Evolutionary conservation across 2,329 filamentous ascomycete species (phyloP).

Genomic region (Pseudogymnoascus sp.): DNA sequence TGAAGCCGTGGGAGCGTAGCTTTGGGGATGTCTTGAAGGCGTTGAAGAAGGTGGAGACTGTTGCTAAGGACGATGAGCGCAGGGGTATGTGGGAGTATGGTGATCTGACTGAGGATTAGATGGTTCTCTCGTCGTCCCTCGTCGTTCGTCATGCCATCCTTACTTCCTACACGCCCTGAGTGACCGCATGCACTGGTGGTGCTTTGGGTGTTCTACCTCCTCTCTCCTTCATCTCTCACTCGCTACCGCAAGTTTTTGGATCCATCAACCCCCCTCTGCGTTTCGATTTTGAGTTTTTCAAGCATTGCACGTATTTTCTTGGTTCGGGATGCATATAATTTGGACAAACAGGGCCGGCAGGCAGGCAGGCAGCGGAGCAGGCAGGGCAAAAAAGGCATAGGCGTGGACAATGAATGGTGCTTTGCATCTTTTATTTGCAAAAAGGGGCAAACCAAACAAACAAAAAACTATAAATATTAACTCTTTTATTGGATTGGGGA

Average conservation of each 20-base stretch:
- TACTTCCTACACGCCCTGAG: neutral
- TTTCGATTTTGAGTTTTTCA: neutral
- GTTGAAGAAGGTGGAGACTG: slow-evolving; percentile 65
- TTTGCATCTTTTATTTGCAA: neutral
- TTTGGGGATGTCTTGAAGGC: slow-evolving; percentile 65
- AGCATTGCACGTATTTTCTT: neutral
- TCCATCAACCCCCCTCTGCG: neutral
- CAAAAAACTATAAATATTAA: neutral
- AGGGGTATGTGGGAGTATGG: slow-evolving; percentile 98
- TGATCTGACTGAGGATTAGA: slow-evolving; percentile 82
- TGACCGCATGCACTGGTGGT: neutral
- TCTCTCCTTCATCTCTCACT: neutral
- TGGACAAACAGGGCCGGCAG: neutral
- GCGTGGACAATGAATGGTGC: neutral
- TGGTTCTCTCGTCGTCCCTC: neutral
- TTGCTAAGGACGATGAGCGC: slow-evolving; percentile 72
- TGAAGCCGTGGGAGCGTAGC: slow-evolving; percentile 83
- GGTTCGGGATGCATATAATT: neutral
- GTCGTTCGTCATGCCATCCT: neutral
- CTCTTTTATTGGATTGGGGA: neutral
- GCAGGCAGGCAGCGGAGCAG: neutral
- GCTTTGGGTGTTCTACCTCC: neutral
- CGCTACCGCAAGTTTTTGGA: neutral
- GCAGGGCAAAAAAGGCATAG: neutral
- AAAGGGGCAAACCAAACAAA: neutral